Percentiles rank a stretch among this genome's conserved stretches.
These are phyloP conservation scores for Pestalotiopsis sp. DNA, from an alignment of 2,329 filamentous ascomycete genomes.

Conservation along the genomic window DNA sequence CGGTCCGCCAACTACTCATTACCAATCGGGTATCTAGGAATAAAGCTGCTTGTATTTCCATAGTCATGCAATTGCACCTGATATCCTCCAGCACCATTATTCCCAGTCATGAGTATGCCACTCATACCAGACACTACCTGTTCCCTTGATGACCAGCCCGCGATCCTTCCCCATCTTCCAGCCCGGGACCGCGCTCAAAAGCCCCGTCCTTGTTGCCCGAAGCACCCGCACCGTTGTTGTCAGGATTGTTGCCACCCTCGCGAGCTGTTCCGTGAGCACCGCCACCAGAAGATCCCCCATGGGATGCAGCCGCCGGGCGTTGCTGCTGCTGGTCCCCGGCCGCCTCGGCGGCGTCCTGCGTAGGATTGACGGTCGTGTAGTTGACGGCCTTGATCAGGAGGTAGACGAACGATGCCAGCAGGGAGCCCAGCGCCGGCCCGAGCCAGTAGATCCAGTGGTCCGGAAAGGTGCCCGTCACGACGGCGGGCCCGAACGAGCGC, in stretches of 20 bases:
- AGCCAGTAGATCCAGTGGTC: conserved; percentile 33
- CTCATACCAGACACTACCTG: too few species aligned
- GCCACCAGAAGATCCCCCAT: too few species aligned
- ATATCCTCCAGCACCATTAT: too few species aligned
- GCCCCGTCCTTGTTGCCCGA: neutral
- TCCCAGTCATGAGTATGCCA: too few species aligned
- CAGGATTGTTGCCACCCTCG: too few species aligned
- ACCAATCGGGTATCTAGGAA: too few species aligned
- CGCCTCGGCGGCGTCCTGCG: conserved; percentile 21
- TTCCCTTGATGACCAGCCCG: neutral
- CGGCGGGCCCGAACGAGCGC: conserved; percentile 28
- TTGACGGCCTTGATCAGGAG: conserved; percentile 36
- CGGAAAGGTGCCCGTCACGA: conserved; percentile 21
- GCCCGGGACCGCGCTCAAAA: neutral
- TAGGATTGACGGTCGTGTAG: conserved; percentile 31
- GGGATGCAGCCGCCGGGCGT: neutral
- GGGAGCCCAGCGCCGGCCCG: conserved; percentile 35
- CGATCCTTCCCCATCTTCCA: neutral
- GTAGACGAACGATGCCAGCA: conserved; percentile 34
- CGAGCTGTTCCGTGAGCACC: neutral
- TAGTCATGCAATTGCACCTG: too few species aligned
- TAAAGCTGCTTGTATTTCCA: too few species aligned
- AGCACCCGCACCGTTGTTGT: neutral
- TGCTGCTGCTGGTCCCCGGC: neutral
- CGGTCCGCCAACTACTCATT: too few species aligned